Conservation (phyloP, 202 grass and related monocot genomes). For the Thinopyrum obtusiflorum region DNA sequence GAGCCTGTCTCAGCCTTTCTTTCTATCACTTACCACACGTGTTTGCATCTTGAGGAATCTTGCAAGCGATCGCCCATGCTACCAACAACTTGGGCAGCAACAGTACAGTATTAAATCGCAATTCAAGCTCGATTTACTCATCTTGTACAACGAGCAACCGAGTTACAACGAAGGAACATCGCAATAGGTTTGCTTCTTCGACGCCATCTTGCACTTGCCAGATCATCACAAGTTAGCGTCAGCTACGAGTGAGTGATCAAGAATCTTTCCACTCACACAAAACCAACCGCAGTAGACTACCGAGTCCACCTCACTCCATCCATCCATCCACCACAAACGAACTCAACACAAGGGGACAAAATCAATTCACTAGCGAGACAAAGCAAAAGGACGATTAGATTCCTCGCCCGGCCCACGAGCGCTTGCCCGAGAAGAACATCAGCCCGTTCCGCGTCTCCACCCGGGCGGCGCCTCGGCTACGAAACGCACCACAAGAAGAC, state of each 20-base stretch:
- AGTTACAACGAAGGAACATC: not conserved
- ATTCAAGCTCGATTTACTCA: not conserved
- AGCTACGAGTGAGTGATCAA: constrained; percentile 2
- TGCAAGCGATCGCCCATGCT: not conserved
- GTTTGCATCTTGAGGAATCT: not conserved
- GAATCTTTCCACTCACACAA: not conserved
- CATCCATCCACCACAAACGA: not conserved
- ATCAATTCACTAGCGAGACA: not conserved
- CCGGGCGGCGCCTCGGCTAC: not conserved
- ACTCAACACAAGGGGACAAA: not conserved
- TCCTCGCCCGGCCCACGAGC: not conserved
- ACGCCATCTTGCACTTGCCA: not conserved
- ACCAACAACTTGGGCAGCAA: not conserved
- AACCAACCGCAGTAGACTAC: not conserved
- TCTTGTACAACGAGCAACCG: not conserved
- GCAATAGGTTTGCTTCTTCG: not conserved
- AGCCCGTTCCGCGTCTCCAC: not conserved
- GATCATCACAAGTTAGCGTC: not conserved
- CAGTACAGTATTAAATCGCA: not conserved
- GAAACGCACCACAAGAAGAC: not conserved
- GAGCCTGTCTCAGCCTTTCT: not conserved
- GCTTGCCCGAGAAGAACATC: not conserved
- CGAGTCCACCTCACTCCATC: not conserved
- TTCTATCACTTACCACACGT: not conserved
- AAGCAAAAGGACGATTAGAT: not conserved